phyloP scores from a whole-genome alignment of 2,329 filamentous ascomycete species.

The Sphaerulina musiva region DNA sequence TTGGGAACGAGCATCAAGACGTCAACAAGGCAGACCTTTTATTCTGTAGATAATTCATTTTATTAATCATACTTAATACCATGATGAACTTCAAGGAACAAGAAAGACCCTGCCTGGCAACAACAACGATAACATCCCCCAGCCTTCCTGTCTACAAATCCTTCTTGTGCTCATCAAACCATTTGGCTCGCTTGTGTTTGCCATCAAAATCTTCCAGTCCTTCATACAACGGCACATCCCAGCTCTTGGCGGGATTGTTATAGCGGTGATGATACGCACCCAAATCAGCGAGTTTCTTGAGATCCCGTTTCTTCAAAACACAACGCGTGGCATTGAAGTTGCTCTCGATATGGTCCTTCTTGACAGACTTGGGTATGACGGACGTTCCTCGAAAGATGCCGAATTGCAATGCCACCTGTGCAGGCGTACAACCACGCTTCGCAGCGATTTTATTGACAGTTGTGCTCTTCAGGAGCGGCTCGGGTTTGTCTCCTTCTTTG shows the following conservation, averaged over 20 bases:
- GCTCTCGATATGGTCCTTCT: conserved; percentile 23
- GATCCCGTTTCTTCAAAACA: conserved; percentile 34
- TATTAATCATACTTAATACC: background rate
- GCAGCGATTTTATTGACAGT: conserved; percentile 59
- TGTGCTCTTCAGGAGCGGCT: conserved; percentile 48
- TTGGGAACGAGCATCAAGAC: too few species aligned
- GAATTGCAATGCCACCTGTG: conserved; percentile 51
- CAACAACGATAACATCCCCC: too few species aligned
- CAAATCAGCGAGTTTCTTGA: conserved; percentile 35
- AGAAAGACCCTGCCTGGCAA: background rate
- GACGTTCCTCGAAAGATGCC: conserved; percentile 50
- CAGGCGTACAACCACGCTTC: conserved; percentile 53
- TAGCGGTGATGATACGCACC: conserved; percentile 28
- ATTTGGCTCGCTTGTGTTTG: conserved; percentile 21
- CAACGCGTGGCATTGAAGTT: conserved; percentile 34
- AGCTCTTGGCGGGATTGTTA: conserved; percentile 29
- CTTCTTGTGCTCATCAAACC: conserved; percentile 9
- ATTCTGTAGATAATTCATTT: background rate
- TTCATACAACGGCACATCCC: conserved; percentile 35
- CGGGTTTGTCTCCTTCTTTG: conserved; percentile 20
- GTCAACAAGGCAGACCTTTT: background rate
- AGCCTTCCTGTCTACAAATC: background rate
- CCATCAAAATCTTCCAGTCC: conserved; percentile 36
- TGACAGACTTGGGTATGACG: conserved; percentile 48
- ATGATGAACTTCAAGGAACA: background rate